Percentiles rank a stretch among this genome's conserved stretches.
Evolutionary conservation across 495 filamentous ascomycete species (phyloP).

Genomic region (Neurospora intermedia): DNA sequence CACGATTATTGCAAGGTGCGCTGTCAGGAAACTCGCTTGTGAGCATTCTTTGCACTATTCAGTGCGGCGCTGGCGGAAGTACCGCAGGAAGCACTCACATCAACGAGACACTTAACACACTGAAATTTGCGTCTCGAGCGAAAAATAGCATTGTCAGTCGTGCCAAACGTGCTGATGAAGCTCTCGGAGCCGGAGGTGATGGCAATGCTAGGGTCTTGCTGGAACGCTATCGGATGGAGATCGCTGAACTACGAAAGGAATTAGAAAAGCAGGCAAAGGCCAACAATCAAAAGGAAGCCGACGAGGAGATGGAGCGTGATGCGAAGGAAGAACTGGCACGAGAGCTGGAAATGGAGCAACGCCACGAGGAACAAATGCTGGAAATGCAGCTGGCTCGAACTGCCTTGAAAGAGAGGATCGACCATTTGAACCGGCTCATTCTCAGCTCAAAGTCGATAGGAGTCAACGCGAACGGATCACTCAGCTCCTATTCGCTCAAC

Average conservation of each 20-base stretch:
- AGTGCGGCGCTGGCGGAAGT: conserved; percentile 59
- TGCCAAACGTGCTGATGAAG: conserved; percentile 89
- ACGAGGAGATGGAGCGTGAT: conserved; percentile 48
- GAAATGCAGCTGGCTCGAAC: conserved; percentile 97
- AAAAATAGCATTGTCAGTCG: conserved; percentile 98
- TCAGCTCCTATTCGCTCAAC: conserved; percentile 44
- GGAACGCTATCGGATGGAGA: conserved; percentile 92
- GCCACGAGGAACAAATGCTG: conserved; percentile 93
- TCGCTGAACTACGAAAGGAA: conserved; percentile 67
- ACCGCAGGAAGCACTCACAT: conserved; percentile 57
- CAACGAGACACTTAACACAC: conserved; percentile 83
- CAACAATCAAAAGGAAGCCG: conserved; percentile 52
- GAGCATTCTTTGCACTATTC: conserved; percentile 92
- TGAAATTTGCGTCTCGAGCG: conserved; percentile 92
- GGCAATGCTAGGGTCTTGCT: conserved; percentile 77
- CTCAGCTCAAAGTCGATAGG: conserved; percentile 90
- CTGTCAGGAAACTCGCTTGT: conserved; percentile 89
- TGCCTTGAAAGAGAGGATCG: conserved; percentile 91
- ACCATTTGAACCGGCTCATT: conserved; percentile 92
- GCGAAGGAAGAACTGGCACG: conserved; percentile 55
- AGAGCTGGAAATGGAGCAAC: conserved; percentile 69
- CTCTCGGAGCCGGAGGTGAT: conserved; percentile 64
- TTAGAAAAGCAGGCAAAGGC: conserved; percentile 64
- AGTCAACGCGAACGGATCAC: conserved; percentile 67
- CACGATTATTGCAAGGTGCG: conserved; percentile 82